phyloP scores from a whole-genome alignment of 768 basidiomycete genomes.

The Dictyophora rubrovolvata region DNA sequence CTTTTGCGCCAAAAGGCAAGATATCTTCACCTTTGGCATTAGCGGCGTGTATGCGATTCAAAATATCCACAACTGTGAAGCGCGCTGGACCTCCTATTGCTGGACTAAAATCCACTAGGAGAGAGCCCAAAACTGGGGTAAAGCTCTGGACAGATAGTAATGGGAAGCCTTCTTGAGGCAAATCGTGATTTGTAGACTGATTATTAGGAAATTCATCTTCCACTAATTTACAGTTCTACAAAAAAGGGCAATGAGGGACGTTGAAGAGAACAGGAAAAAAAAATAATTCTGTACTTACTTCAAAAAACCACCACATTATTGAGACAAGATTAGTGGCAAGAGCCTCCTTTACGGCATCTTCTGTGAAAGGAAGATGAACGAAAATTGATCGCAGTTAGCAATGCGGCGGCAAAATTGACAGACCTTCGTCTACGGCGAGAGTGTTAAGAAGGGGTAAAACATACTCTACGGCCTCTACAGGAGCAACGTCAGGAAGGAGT shows the following conservation, averaged over 20 bases:
- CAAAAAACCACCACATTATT: slow-evolving; percentile 89
- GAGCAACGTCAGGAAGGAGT: slow-evolving; percentile 63
- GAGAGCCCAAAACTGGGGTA: slow-evolving; percentile 81
- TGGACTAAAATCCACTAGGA: slow-evolving; percentile 73
- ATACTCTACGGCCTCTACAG: slow-evolving; percentile 86
- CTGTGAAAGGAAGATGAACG: slow-evolving; percentile 26
- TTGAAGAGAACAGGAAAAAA: neutral
- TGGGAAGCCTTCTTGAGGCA: slow-evolving; percentile 23
- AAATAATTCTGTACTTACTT: neutral
- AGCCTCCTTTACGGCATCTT: slow-evolving; percentile 82
- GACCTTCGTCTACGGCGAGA: slow-evolving; percentile 81
- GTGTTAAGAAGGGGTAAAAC: slow-evolving; percentile 82
- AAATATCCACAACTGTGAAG: slow-evolving; percentile 65
- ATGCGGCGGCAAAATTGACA: slow-evolving; percentile 15
- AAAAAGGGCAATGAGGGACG: no score
- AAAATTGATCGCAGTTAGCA: neutral
- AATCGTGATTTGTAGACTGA: neutral
- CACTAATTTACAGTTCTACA: slow-evolving; percentile 57
- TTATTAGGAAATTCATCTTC: slow-evolving; percentile 34
- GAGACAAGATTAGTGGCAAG: slow-evolving; percentile 69
- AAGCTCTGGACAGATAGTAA: slow-evolving; percentile 75
- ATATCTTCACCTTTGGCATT: slow-evolving; percentile 32
- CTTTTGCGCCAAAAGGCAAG: slow-evolving; percentile 36
- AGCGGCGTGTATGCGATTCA: slow-evolving; percentile 57
- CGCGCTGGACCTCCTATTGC: slow-evolving; percentile 65